Evolutionary conservation across 1,284 basidiomycete genomes (phyloP).

Genomic region (Porodaedalea pini): DNA sequence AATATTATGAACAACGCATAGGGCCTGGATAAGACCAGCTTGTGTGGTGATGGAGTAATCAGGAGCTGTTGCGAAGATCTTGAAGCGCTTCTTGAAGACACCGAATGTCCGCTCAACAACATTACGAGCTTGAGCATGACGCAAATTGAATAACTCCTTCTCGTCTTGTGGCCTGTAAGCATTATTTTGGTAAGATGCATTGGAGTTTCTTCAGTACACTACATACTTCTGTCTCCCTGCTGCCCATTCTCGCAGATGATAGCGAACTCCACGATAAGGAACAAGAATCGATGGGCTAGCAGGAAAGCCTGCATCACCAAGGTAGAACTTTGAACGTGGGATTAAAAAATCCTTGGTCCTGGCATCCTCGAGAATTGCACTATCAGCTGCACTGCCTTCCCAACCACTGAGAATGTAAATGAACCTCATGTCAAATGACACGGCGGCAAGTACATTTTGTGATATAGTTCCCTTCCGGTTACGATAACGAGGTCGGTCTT

Average conservation of each 20-base stretch:
- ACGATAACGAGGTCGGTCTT: conserved; percentile 25
- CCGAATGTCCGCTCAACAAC: too few relatives aligned
- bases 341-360: conserved; percentile 29
- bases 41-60: too few relatives aligned
- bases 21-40: too few relatives aligned
- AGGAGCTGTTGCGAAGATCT: too few relatives aligned
- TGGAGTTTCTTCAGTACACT: too few relatives aligned
- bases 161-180: too few relatives aligned
- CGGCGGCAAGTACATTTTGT: conserved; percentile 35
- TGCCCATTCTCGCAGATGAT: conserved; percentile 37
- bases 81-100: too few relatives aligned
- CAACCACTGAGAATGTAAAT: conserved; percentile 35
- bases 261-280: conserved; percentile 31
- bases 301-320: conserved; percentile 40
- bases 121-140: too few relatives aligned
- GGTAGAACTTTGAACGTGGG: conserved; percentile 33
- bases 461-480: conserved; percentile 35
- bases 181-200: too few relatives aligned
- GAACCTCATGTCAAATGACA: conserved; percentile 33
- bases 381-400: conserved; percentile 36
- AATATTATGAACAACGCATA: too few relatives aligned
- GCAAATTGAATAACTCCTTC: too few relatives aligned
- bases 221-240: too few relatives aligned
- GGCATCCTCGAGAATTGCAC: conserved; percentile 30
- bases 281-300: conserved; percentile 31